phyloP scores from a whole-genome alignment of 2,329 filamentous ascomycete genomes.

The Verticillium albo-atrum region DNA sequence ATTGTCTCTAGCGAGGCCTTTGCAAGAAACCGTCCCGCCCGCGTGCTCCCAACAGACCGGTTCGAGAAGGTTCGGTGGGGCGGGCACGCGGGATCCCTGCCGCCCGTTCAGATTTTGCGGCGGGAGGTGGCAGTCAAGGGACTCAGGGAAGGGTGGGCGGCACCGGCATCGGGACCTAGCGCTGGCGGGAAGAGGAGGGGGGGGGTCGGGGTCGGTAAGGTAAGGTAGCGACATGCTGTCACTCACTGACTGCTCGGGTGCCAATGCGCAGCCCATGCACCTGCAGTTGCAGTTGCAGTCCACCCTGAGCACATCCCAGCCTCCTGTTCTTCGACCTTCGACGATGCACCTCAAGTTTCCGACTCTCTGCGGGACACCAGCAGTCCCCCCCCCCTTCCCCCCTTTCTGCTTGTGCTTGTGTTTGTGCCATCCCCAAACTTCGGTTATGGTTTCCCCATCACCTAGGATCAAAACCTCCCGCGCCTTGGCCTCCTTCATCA shows the following conservation, averaged over 20 bases:
- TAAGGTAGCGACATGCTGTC: not conserved
- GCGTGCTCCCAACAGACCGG: conserved; percentile 13
- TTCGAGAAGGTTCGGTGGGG: conserved; percentile 45
- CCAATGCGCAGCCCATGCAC: not conserved
- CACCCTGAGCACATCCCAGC: too few relatives aligned
- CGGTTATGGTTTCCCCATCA: not conserved
- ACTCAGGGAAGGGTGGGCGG: not conserved
- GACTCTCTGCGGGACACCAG: not conserved
- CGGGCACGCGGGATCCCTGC: conserved; percentile 4
- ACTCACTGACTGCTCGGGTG: not conserved
- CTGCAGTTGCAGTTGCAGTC: not conserved
- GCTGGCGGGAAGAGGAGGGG: not conserved
- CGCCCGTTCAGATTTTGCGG: not conserved
- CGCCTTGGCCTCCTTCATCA: not conserved
- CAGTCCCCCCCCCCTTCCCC: not conserved
- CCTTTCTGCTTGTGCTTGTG: not conserved
- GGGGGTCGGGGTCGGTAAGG: not conserved
- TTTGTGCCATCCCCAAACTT: not conserved
- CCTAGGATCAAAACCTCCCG: not conserved
- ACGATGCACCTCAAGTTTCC: not conserved
- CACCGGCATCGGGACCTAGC: not conserved
- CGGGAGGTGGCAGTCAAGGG: not conserved
- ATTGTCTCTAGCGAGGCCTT: conserved; percentile 22
- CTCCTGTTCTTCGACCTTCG: not conserved
- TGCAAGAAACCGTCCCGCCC: conserved; percentile 24